Percentiles rank a stretch among this genome's conserved stretches.
Evolutionary conservation across 2,329 filamentous ascomycete species (phyloP).

Genomic region (Fusarium nelsonii): DNA sequence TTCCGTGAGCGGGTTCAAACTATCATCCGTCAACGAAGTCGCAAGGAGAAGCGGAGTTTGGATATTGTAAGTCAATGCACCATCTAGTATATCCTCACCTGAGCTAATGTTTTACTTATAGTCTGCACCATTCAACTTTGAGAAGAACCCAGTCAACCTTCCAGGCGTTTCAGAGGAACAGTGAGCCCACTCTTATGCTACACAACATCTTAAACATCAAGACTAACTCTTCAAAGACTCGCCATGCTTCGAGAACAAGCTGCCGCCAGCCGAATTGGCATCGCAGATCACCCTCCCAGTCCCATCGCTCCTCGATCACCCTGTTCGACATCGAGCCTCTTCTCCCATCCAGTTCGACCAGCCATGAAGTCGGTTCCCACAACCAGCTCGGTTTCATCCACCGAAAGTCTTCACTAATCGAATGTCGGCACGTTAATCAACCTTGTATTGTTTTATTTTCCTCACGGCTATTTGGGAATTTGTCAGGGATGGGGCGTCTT

Average conservation of each 20-base stretch:
- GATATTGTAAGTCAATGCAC: conserved; percentile 59
- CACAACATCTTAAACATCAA: background rate
- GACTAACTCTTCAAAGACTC: conserved; percentile 55
- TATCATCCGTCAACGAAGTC: conserved; percentile 55
- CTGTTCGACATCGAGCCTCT: conserved; percentile 45
- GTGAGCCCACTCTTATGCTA: conserved; percentile 56
- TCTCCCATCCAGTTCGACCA: conserved; percentile 42
- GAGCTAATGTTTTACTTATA: conserved; percentile 51
- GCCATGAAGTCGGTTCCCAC: conserved; percentile 38
- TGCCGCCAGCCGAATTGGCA: conserved; percentile 62
- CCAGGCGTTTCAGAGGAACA: conserved; percentile 70
- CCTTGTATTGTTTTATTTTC: conserved; percentile 15
- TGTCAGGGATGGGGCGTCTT: conserved; percentile 24
- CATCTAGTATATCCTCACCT: background rate
- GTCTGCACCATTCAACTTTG: conserved; percentile 71
- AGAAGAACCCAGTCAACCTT: conserved; percentile 64
- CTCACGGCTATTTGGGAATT: conserved; percentile 5
- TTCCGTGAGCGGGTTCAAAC: conserved; percentile 60
- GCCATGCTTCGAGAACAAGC: conserved; percentile 65
- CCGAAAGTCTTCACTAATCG: conserved; percentile 42
- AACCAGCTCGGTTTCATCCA: conserved; percentile 42
- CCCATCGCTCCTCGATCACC: conserved; percentile 44
- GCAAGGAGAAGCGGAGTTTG: conserved; percentile 57
- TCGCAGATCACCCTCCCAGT: conserved; percentile 54
- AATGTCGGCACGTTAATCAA: background rate